Conservation (phyloP, 257 asterid species). For the Anisodus tanguticus region DNA sequence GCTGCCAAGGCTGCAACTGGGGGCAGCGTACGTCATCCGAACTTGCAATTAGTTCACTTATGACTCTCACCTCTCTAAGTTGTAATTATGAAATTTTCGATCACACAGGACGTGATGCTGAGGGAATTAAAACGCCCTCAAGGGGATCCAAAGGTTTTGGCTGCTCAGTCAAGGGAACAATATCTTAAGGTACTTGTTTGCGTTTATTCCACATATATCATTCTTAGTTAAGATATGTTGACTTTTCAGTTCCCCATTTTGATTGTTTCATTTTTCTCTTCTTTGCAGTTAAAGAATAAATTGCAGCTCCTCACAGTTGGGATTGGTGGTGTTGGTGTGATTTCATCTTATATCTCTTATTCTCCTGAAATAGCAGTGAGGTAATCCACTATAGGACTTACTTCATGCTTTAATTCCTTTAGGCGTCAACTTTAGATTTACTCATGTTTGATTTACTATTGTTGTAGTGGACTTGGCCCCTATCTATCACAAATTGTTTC, state of each 20-base stretch:
- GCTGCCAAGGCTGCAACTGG: conserved; percentile 91
- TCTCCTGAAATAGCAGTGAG: conserved; percentile 84
- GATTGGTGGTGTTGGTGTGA: conserved; percentile 76
- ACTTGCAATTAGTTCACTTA: background rate
- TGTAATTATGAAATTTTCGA: conserved; percentile 12
- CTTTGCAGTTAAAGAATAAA: conserved; percentile 73
- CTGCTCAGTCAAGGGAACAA: conserved; percentile 87
- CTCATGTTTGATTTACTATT: conserved; percentile 2
- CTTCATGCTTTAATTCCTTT: background rate
- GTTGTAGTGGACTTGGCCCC: background rate
- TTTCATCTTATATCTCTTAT: conserved; percentile 79
- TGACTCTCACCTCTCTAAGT: conserved; percentile 9
- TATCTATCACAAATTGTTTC: background rate
- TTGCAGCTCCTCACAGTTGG: conserved; percentile 80
- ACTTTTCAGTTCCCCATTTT: background rate
- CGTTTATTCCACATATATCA: background rate
- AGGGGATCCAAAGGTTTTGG: conserved; percentile 85
- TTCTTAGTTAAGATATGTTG: conserved; percentile 7
- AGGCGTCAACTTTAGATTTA: background rate
- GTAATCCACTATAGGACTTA: conserved; percentile 38
- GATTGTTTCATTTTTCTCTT: conserved; percentile 9
- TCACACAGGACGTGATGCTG: conserved; percentile 72
- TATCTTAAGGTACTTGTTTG: conserved; percentile 63
- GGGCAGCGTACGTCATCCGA: conserved; percentile 71
- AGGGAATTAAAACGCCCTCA: conserved; percentile 68